Evolutionary conservation across 371 early-diverging fungal genomes (phyloP).

Genomic region (Dichotomocladium elegans): DNA sequence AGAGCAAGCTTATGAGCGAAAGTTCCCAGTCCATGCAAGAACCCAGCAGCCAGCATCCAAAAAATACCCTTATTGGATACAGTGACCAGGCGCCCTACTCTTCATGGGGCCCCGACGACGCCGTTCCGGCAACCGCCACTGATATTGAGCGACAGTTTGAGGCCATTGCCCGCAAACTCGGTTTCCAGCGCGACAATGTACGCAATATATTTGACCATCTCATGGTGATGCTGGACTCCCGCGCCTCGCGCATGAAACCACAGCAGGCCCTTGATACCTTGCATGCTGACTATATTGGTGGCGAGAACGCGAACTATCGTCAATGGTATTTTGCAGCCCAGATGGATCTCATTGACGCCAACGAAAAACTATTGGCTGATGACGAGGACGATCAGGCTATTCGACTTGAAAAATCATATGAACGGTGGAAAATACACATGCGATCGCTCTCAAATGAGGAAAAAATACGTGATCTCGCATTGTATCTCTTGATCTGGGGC

Average conservation of each 20-base stretch:
- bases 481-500: conserved; percentile 86
- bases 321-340: conserved; percentile 87
- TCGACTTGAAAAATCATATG: conserved; percentile 51
- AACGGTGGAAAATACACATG: conserved; percentile 73
- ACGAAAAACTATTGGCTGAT: conserved; percentile 34
- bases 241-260: conserved; percentile 77
- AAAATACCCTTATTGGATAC: conserved; percentile 10
- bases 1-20: conserved; percentile 17
- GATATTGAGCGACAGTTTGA: conserved; percentile 67
- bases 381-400: conserved; percentile 36
- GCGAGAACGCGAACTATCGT: conserved; percentile 80
- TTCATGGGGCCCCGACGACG: conserved; percentile 64
- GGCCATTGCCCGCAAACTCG: conserved; percentile 61
- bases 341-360: conserved; percentile 64
- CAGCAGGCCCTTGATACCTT: conserved; percentile 72
- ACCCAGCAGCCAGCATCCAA: conserved; percentile 9
- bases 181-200: conserved; percentile 77
- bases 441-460: conserved; percentile 65
- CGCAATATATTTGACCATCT: conserved; percentile 71
- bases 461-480: conserved; percentile 70
- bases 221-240: conserved; percentile 82
- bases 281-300: conserved; percentile 87
- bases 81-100: conserved; percentile 44
- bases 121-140: conserved; percentile 61
- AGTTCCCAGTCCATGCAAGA: conserved; percentile 8